These are phyloP conservation scores for Chytriomyces hyalinus DNA, from an alignment of 192 early-diverging fungal genomes.

Conservation along the genomic window DNA sequence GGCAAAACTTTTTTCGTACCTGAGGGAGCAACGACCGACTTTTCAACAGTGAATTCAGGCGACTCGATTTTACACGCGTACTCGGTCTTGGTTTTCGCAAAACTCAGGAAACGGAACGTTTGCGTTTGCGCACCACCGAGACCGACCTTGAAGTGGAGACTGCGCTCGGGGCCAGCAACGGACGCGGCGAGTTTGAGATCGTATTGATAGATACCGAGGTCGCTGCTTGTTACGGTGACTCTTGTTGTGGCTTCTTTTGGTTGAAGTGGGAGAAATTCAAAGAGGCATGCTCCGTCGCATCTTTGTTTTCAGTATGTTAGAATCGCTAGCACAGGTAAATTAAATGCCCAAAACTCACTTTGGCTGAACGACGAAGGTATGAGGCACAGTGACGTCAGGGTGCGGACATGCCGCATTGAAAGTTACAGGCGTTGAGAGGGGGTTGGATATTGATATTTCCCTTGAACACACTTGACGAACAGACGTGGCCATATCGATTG, in stretches of 20 bases:
- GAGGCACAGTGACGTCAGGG: slow-evolving; percentile 56
- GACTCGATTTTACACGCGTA: slow-evolving; percentile 60
- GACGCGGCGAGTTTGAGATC: slow-evolving; percentile 55
- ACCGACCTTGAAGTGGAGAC: slow-evolving; percentile 64
- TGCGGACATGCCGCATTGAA: slow-evolving; percentile 53
- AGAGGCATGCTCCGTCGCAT: slow-evolving; percentile 44
- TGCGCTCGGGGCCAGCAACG: slow-evolving; percentile 51
- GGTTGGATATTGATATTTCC: slow-evolving; percentile 58
- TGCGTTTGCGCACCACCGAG: slow-evolving; percentile 60
- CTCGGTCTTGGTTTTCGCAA: slow-evolving; percentile 61
- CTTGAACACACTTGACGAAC: slow-evolving; percentile 47
- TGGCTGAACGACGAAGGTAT: slow-evolving; percentile 55
- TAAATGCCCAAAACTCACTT: slow-evolving; percentile 45
- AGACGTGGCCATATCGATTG: slow-evolving; percentile 50
- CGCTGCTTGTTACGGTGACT: slow-evolving; percentile 45
- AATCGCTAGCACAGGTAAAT: slow-evolving; percentile 20
- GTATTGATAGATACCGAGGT: slow-evolving; percentile 63
- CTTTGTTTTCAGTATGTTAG: slow-evolving; percentile 8
- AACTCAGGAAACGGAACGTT: slow-evolving; percentile 62
- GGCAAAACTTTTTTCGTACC: slow-evolving; percentile 37
- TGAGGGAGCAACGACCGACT: slow-evolving; percentile 56
- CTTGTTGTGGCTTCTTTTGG: slow-evolving; percentile 55
- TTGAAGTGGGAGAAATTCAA: slow-evolving; percentile 63
- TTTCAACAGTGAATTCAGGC: slow-evolving; percentile 62
- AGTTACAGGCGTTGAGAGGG: slow-evolving; percentile 49